A percentile compares a stretch with the other conserved stretches of the same genome.
phyloP scores from a whole-genome alignment of 768 basidiomycete species.

The Tricholoma sp. region DNA sequence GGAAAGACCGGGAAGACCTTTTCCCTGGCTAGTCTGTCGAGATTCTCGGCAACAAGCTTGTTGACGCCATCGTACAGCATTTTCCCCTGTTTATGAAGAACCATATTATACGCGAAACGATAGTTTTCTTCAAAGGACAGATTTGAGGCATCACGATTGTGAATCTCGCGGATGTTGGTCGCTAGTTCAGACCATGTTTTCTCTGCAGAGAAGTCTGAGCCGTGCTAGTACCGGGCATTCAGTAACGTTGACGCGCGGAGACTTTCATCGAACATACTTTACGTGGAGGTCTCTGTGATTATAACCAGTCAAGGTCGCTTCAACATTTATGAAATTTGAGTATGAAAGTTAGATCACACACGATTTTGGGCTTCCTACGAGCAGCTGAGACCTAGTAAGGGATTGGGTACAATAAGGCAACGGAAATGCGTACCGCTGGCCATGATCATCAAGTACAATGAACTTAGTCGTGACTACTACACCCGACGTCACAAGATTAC shows the following conservation, averaged over 20 bases:
- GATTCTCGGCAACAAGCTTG: slow-evolving; percentile 73
- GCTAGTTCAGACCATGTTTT: slow-evolving; percentile 81
- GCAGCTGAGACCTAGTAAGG: slow-evolving; percentile 19
- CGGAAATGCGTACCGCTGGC: slow-evolving; percentile 16
- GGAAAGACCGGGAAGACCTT: slow-evolving; percentile 84
- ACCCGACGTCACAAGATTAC: too few relatives aligned
- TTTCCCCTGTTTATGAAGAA: slow-evolving; percentile 26
- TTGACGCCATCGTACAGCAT: slow-evolving; percentile 84
- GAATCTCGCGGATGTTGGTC: slow-evolving; percentile 88
- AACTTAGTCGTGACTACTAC: background rate
- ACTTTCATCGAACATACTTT: slow-evolving; percentile 26
- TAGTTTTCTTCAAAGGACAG: slow-evolving; percentile 60
- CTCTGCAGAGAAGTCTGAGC: slow-evolving; percentile 68
- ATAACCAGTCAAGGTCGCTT: background rate
- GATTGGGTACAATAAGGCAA: background rate
- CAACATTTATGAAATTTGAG: slow-evolving; percentile 4
- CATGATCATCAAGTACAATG: slow-evolving; percentile 17
- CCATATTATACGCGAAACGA: slow-evolving; percentile 20
- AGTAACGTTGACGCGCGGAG: background rate
- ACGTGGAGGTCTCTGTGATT: slow-evolving; percentile 39
- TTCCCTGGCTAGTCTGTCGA: slow-evolving; percentile 71
- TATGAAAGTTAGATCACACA: slow-evolving; percentile 24
- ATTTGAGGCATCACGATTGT: slow-evolving; percentile 86
- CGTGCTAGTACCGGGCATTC: slow-evolving; percentile 45
- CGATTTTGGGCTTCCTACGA: slow-evolving; percentile 41